A percentile compares a stretch with the other conserved stretches of the same genome.
Conservation (phyloP, 1,284 basidiomycete genomes). For the Microbotryum silenes-acaulis region DNA sequence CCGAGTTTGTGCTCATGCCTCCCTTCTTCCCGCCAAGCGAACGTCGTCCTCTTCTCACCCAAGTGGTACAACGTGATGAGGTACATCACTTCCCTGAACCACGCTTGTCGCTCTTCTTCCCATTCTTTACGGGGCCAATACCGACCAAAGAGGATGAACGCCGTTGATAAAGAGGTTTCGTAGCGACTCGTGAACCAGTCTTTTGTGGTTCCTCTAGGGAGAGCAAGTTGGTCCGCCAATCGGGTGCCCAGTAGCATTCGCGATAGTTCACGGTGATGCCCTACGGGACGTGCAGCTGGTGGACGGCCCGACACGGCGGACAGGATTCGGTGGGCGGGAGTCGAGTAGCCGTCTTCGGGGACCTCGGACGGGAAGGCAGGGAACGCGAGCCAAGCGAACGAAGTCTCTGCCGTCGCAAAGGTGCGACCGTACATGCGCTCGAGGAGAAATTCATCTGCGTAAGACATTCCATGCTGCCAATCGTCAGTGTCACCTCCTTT, state of each 20-base stretch:
- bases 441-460: slow-evolving; percentile 13
- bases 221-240: slow-evolving; percentile 29
- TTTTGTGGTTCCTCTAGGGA: slow-evolving; percentile 13
- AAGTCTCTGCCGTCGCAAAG: slow-evolving; percentile 17
- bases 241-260: slow-evolving; percentile 23
- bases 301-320: slow-evolving; percentile 25
- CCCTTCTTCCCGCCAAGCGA: slow-evolving; percentile 25
- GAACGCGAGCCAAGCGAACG: slow-evolving; percentile 33
- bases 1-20: slow-evolving; percentile 26
- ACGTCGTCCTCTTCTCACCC: slow-evolving; percentile 30
- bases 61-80: slow-evolving; percentile 31
- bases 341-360: slow-evolving; percentile 15
- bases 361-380: slow-evolving; percentile 21
- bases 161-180: slow-evolving; percentile 9
- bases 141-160: slow-evolving; percentile 22
- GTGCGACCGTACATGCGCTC: slow-evolving; percentile 14
- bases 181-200: slow-evolving; percentile 14
- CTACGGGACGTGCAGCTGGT: slow-evolving; percentile 14
- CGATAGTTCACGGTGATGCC: slow-evolving; percentile 27
- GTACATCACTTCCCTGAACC: slow-evolving; percentile 23
- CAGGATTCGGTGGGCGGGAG: slow-evolving; percentile 31
- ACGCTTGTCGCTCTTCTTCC: slow-evolving; percentile 22
- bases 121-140: slow-evolving; percentile 13
- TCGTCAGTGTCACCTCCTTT: no score
- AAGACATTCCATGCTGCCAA: no score